Evolutionary conservation across 345 rosid genomes (phyloP), one percentile per base, ranked within the genome.

Genomic region (Sonneratia caseolaris): DNA sequence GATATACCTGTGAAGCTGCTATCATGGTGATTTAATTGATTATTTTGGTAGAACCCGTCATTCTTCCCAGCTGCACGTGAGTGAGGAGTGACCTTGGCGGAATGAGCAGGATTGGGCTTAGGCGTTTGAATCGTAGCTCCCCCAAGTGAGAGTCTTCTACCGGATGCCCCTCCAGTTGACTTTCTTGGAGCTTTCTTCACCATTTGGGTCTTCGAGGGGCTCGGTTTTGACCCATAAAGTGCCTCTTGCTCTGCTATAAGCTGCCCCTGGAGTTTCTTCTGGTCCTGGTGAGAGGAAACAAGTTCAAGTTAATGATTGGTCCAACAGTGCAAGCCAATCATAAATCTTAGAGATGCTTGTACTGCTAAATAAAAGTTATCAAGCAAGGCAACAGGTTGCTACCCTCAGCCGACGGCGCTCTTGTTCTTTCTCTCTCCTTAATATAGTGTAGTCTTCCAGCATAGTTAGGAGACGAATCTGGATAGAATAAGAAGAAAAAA

Each of bases 261-360:
- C 75, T 92, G 99, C 61, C 92, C 98, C 78, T 95, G 97, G 76
- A 95, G 86, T 81, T 96, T 96, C 91, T 96, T 96, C 70, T 96
- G 98, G 76, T 96, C 98, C 99, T 96, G 82, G 10, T 55, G 71
- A 79, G 48, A 72, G 69, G 64, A 68, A 38, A 9, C 36, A 16
- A 42, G 61, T 24, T 24, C 22, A 27, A 48, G 43, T 70, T n/a
- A 22, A 37, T 59, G n/a, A 21, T 53, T 66, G 42, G 36, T 69
- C 68, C 13, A 47, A 47, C 51, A 47, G 51, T 13, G 6, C 72
- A 59, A n/a, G 37, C 66, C 66, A 62, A 62, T 24, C 19, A 13
- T 71, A 12, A 56, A 70, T 37, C 49, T 37, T 48, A 66, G 21
- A 11, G 49, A 64, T 13, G 15, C 51, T 9, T 47, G 14, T 47